A percentile compares a stretch with the other conserved stretches of the same genome.
These are phyloP conservation scores for Arachis hypogaea DNA, from an alignment of 306 rosid genomes.

Conservation along the genomic window DNA sequence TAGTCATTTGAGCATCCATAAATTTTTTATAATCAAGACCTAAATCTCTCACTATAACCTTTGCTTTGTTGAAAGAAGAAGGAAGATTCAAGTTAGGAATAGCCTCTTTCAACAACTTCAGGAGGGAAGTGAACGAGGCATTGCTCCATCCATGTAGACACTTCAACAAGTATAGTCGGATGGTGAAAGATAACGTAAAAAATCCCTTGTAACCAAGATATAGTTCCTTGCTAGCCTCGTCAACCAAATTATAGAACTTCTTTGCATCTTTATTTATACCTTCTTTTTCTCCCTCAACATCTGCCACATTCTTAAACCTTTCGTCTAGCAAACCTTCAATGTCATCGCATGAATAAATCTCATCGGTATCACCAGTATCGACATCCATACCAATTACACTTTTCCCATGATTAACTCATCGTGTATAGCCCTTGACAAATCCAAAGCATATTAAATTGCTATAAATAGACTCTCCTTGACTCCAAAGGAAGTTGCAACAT, in stretches of 20 bases:
- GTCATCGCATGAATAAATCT: background rate
- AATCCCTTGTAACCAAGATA: background rate
- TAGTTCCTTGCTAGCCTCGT: background rate
- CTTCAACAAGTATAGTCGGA: no score
- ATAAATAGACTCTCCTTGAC: no score
- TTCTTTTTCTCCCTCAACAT: background rate
- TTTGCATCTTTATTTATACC: background rate
- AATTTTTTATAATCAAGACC: background rate
- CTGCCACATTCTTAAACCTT: background rate
- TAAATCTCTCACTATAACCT: background rate
- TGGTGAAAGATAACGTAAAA: background rate
- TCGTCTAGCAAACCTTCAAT: background rate
- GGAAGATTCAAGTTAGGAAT: background rate
- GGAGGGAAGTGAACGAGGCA: background rate
- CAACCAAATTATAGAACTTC: background rate
- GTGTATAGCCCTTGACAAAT: no score
- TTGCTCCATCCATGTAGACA: slow-evolving; percentile 3
- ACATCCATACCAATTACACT: no score
- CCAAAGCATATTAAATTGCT: no score
- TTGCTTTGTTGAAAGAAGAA: background rate
- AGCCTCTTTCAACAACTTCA: background rate
- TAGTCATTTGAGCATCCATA: background rate
- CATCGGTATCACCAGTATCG: no score
- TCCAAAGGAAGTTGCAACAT: no score
- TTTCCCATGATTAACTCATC: no score